Base-by-base conservation (phyloP, 805 yeast genomes). In the Cyberlindnera sargentensis region DNA sequence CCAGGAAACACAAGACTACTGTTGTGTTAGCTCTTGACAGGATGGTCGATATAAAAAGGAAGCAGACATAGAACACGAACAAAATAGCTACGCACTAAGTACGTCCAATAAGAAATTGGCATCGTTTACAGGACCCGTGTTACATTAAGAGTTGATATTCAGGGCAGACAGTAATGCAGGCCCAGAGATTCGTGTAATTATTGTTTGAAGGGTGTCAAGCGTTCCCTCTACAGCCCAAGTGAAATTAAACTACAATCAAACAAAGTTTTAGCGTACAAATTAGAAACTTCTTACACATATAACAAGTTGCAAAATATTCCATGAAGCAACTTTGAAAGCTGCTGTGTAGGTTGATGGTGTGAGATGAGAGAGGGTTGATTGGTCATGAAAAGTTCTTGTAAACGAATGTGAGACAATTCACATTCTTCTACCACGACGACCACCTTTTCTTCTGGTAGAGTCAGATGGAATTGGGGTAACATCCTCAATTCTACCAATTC, bases 391-490 rank as follows among this genome's bases (percentile, higher is more conserved):
- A 27, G 15, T 27, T 37, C 11, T 37, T 37, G 37, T 41, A 38
- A 25, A 24, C 24, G 37, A 28, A n/a, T 26, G 36, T 31, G 33
- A 29, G 44, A 42, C 28, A 33, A 47, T 47, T 76, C 75, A 87
- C 77, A 90, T 84, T 86, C 99, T 89, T 84, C 99, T 91, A 91
- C 99, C 99, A 84, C 99, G 90, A 82, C 99, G 93, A 87, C 99
- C 99, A 88, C 99, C 99, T 95, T 93, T 95, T 88, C 91, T 87
- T 85, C 99, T 93, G 75, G 99, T 95, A 67, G 98, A 90, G 77
- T 93, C 99, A 63, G 99, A 93, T 75, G 99, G 99, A 66, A 93
- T 90, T 75, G 99, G 99, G 63, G 99, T 93, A 62, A 93, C 99
- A 75, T 93, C 99, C 82, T 95, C 99, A 65, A 93, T 93, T 78